Evolutionary conservation across 495 filamentous ascomycete genomes (phyloP).

Genomic region (Aspergillus nanangensis): DNA sequence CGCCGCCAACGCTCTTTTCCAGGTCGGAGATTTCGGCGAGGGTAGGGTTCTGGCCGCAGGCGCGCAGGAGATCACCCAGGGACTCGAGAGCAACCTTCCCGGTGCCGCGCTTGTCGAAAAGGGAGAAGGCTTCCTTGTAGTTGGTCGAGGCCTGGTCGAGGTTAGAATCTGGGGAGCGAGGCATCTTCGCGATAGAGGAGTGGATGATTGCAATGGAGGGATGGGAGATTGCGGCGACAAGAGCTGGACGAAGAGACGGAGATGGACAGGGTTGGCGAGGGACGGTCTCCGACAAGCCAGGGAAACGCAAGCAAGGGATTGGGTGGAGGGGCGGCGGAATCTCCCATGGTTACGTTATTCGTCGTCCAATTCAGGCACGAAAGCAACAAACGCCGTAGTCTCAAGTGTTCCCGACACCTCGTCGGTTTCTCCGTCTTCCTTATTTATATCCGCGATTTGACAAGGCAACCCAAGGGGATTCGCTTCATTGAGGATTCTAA

Average conservation of each 20-base stretch:
- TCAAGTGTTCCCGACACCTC: too few species aligned
- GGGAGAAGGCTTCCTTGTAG: slow-evolving; percentile 99
- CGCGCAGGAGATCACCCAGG: slow-evolving; percentile 89
- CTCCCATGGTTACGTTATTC: not conserved
- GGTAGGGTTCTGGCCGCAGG: slow-evolving; percentile 97
- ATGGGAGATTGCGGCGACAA: too few species aligned
- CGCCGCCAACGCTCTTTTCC: slow-evolving; percentile 78
- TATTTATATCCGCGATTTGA: too few species aligned
- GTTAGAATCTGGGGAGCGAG: slow-evolving; percentile 23
- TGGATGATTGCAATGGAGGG: too few species aligned
- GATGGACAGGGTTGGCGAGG: too few species aligned
- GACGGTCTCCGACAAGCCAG: not conserved
- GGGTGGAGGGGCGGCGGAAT: slow-evolving; percentile 1
- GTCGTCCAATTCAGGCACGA: too few species aligned
- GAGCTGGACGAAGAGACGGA: slow-evolving; percentile 1
- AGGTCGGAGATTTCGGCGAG: slow-evolving; percentile 85
- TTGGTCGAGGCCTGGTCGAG: slow-evolving; percentile 86
- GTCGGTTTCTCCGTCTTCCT: not conserved
- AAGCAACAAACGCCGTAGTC: not conserved
- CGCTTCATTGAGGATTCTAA: not conserved
- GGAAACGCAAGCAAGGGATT: not conserved
- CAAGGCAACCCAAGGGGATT: too few species aligned
- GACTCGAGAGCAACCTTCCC: slow-evolving; percentile 81
- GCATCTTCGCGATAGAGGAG: slow-evolving; percentile 15
- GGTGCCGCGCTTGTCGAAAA: slow-evolving; percentile 98